Percentiles rank a stretch among this genome's conserved stretches.
Conservation (phyloP, 2,329 filamentous ascomycete genomes). For the Alternaria triticimaculans region DNA sequence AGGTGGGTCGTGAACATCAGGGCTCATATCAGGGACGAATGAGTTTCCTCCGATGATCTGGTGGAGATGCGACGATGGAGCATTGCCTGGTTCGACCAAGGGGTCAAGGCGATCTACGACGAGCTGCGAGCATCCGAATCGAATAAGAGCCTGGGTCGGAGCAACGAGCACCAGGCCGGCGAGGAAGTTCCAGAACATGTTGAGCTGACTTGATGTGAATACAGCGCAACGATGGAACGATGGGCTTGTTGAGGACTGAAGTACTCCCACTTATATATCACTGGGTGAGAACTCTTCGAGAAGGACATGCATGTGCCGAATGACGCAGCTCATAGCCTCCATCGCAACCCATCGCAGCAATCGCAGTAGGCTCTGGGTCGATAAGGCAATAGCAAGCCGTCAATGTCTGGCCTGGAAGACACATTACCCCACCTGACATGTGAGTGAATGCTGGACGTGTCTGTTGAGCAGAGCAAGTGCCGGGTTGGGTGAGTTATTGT, state of each 20-base stretch:
- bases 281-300: background rate
- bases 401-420: background rate
- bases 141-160: slow-evolving; percentile 31
- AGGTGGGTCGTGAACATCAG: slow-evolving; percentile 25
- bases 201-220: background rate
- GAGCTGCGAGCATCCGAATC: slow-evolving; percentile 37
- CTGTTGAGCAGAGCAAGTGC: slow-evolving; percentile 6
- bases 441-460: background rate
- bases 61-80: slow-evolving; percentile 33
- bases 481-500: slow-evolving; percentile 1
- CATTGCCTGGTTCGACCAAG: slow-evolving; percentile 29
- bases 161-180: slow-evolving; percentile 21
- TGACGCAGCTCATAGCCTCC: background rate
- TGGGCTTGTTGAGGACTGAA: background rate
- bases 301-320: background rate
- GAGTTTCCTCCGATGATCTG: slow-evolving; percentile 40
- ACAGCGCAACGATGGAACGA: background rate
- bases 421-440: background rate
- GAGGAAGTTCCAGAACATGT: slow-evolving; percentile 25
- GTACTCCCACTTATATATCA: background rate
- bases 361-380: rapidly evolving
- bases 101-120: slow-evolving; percentile 38
- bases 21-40: slow-evolving; percentile 31
- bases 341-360: background rate
- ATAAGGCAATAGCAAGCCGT: too few relatives aligned